These are phyloP conservation scores for Boletus tomentosulus DNA, from an alignment of 768 basidiomycete species.

Conservation along the genomic window DNA sequence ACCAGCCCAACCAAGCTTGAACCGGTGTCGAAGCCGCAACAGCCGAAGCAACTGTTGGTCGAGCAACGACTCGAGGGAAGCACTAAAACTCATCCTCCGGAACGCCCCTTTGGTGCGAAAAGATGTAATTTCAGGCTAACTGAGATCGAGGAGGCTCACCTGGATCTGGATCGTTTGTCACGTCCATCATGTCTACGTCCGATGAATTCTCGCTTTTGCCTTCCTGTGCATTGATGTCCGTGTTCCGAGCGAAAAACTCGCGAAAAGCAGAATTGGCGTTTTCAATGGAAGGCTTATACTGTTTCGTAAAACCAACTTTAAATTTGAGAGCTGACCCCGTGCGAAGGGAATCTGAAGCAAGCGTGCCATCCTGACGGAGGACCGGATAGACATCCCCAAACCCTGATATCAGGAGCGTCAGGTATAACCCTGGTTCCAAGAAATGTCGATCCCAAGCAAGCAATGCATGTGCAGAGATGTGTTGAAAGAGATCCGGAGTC, in stretches of 20 bases:
- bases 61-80: not conserved
- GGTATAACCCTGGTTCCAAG: conserved; percentile 50
- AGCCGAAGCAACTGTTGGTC: not conserved
- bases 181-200: not conserved
- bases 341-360: not conserved
- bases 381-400: not conserved
- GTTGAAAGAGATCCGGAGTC: conserved; percentile 44
- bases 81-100: not conserved
- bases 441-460: conserved; percentile 73
- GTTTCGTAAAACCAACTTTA: not conserved
- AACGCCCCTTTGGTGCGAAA: not conserved
- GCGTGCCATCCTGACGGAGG: not conserved
- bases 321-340: not conserved
- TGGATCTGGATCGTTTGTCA: not conserved
- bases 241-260: not conserved
- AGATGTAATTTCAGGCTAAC: not conserved
- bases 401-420: conserved; percentile 62
- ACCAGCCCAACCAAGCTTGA: not conserved
- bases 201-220: not conserved
- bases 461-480: conserved; percentile 59
- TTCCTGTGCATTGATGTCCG: not conserved
- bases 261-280: not conserved
- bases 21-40: not conserved
- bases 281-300: not conserved
- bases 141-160: not conserved